These are phyloP conservation scores for Sporobolus alterniflorus DNA, from an alignment of 202 grass and related monocot genomes.

Conservation along the genomic window DNA sequence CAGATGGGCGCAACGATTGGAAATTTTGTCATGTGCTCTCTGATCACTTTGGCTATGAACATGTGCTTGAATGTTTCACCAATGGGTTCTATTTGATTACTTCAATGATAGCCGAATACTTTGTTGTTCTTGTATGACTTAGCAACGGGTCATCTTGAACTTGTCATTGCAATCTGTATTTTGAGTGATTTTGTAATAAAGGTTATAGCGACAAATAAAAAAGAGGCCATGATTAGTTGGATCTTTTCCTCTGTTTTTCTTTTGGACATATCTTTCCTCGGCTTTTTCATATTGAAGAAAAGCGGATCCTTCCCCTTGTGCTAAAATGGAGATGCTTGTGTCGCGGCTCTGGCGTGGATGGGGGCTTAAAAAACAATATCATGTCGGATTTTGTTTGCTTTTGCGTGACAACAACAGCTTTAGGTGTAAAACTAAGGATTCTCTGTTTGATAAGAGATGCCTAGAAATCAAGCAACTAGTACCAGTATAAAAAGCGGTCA, in stretches of 20 bases:
- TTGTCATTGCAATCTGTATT: no score
- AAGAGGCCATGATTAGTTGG: not conserved
- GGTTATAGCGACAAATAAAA: not conserved
- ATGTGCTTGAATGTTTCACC: no score
- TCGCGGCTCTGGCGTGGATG: conserved; percentile 3
- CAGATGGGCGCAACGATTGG: no score
- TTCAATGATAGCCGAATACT: no score
- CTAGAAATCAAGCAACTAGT: not conserved
- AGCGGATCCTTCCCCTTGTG: conserved; percentile 5
- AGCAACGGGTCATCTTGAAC: no score
- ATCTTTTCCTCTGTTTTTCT: not conserved
- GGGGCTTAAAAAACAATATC: conserved; percentile 15
- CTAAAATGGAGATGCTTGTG: conserved; percentile 22
- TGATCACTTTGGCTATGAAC: no score
- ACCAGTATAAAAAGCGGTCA: not conserved
- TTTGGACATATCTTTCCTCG: not conserved
- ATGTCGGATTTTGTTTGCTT: conserved; percentile 37
- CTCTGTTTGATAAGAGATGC: conserved; percentile 24
- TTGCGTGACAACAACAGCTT: conserved; percentile 10
- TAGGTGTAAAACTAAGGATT: conserved; percentile 39
- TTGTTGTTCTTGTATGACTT: no score
- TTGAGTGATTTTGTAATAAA: no score
- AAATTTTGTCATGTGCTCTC: no score
- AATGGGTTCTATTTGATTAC: no score
- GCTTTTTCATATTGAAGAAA: not conserved